A percentile compares a stretch with the other conserved stretches of the same genome.
phyloP scores from a whole-genome alignment of 768 basidiomycete species.

The Lactifluus echinatus region DNA sequence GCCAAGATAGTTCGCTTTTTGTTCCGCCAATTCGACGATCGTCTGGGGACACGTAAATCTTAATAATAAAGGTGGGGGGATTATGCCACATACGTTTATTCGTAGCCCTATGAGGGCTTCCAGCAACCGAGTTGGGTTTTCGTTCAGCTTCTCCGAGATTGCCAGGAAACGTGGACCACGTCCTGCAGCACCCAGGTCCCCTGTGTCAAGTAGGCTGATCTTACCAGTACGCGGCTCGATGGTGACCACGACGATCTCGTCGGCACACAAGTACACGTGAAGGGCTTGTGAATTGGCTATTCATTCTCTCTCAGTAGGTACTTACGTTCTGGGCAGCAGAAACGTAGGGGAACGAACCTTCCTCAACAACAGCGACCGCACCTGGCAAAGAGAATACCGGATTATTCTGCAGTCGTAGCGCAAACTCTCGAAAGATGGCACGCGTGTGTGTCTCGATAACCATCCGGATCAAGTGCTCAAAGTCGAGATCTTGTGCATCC shows the following conservation, averaged over 20 bases:
- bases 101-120: conserved; percentile 52
- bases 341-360: conserved; percentile 37
- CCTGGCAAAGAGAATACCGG: conserved; percentile 56
- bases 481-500: conserved; percentile 65
- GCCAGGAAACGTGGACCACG: conserved; percentile 56
- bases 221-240: conserved; percentile 77
- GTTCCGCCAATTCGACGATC: conserved; percentile 72
- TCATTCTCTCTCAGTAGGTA: background rate
- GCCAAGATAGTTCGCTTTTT: conserved; percentile 83
- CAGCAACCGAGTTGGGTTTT: conserved; percentile 52
- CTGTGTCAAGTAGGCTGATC: conserved; percentile 70
- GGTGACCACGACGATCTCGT: conserved; percentile 66
- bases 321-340: background rate
- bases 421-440: conserved; percentile 50
- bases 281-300: conserved; percentile 51
- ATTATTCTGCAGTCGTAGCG: conserved; percentile 44
- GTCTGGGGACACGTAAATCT: conserved; percentile 41
- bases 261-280: conserved; percentile 62
- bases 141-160: conserved; percentile 57
- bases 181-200: conserved; percentile 68
- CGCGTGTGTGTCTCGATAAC: conserved; percentile 60
- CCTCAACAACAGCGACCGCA: conserved; percentile 44
- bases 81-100: conserved; percentile 42
- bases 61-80: background rate
- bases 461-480: conserved; percentile 56